phyloP scores from a whole-genome alignment of 2,329 filamentous ascomycete species.

The Monilinia vaccinii-corymbosi region DNA sequence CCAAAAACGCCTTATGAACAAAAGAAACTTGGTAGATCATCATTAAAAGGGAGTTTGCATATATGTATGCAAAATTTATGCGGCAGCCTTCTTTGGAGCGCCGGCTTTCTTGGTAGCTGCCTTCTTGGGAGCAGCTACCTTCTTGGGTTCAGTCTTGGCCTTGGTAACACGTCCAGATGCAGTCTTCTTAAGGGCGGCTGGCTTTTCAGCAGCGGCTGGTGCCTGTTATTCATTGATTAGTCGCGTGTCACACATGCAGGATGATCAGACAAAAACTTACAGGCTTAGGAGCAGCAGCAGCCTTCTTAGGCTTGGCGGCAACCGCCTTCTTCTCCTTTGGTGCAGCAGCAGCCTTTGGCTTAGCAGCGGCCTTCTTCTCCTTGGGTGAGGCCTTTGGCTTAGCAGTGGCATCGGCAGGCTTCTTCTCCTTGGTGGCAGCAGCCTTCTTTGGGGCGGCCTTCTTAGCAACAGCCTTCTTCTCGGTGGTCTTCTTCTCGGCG shows the following conservation, averaged over 20 bases:
- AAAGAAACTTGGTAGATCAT: not conserved
- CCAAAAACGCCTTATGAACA: conserved; percentile 1
- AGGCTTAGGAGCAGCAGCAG: conserved; percentile 22
- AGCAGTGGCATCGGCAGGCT: conserved; percentile 28
- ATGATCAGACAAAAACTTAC: conserved; percentile 15
- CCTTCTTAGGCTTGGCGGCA: conserved; percentile 26
- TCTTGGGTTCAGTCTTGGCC: conserved; percentile 40
- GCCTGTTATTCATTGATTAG: conserved; percentile 36
- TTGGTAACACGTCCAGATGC: conserved; percentile 67
- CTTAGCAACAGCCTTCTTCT: conserved; percentile 30
- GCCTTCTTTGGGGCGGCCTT: conserved; percentile 40
- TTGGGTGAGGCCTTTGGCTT: conserved; percentile 29
- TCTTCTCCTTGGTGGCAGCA: conserved; percentile 13
- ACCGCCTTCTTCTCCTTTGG: conserved; percentile 24
- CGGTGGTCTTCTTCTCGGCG: conserved; percentile 32
- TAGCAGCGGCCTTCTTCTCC: conserved; percentile 35
- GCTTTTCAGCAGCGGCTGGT: conserved; percentile 55
- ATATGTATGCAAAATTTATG: not conserved
- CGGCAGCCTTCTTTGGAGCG: conserved; percentile 23
- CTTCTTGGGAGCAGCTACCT: conserved; percentile 29
- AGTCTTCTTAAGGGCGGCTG: conserved; percentile 56
- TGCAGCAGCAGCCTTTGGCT: conserved; percentile 23
- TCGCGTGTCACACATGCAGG: not conserved
- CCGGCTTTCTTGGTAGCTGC: conserved; percentile 17
- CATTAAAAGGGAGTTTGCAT: not conserved